Conservation (phyloP, 2,329 filamentous ascomycete species). For the Ambrosiella xylebori region DNA sequence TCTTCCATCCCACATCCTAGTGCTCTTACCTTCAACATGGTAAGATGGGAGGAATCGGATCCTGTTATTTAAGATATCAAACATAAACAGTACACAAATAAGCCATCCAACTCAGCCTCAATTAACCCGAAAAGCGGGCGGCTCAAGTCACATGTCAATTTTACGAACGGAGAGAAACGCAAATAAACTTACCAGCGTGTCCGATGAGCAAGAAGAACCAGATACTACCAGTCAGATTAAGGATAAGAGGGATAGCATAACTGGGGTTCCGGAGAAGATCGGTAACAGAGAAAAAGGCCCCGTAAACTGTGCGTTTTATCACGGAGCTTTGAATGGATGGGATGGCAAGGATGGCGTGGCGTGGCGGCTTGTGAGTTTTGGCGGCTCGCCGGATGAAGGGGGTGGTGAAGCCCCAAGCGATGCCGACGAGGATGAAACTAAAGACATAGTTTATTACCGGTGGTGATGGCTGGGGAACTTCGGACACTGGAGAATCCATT, state of each 20-base stretch:
- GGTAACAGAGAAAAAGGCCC: conserved; percentile 53
- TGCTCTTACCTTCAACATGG: too few relatives aligned
- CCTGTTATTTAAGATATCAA: too few relatives aligned
- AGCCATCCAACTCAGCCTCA: too few relatives aligned
- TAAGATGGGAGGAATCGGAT: too few relatives aligned
- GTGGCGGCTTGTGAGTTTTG: conserved; percentile 48
- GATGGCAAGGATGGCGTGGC: conserved; percentile 36
- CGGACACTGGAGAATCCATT: neutral
- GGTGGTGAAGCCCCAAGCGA: conserved; percentile 86
- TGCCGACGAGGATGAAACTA: conserved; percentile 76
- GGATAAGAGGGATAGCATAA: conserved; percentile 67
- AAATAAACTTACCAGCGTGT: conserved; percentile 53
- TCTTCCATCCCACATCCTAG: too few relatives aligned
- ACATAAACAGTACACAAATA: too few relatives aligned
- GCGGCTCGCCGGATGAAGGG: conserved; percentile 83
- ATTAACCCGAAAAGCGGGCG: too few relatives aligned
- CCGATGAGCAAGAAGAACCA: conserved; percentile 96
- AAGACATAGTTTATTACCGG: conserved; percentile 64
- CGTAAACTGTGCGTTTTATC: conserved; percentile 44
- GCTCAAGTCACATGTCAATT: too few relatives aligned
- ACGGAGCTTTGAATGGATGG: conserved; percentile 37
- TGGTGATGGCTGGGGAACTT: conserved; percentile 18
- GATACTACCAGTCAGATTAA: conserved; percentile 83
- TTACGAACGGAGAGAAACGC: neutral
- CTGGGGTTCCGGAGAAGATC: conserved; percentile 66